phyloP scores from a whole-genome alignment of 208 protist species.

The Giardia muris region DNA sequence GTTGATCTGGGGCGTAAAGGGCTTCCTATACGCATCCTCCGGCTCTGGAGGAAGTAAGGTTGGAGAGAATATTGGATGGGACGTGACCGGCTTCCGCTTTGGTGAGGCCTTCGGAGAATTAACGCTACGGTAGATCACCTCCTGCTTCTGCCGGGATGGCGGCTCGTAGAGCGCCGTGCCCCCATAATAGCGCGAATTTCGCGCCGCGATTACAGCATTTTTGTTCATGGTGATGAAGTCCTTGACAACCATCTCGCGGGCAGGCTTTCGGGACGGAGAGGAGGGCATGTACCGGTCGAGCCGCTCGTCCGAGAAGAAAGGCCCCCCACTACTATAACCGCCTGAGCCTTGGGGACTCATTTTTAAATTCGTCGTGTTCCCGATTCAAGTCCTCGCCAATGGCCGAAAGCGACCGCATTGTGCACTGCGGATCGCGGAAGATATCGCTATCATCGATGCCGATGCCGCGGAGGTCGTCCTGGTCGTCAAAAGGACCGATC shows the following conservation, averaged over 20 bases:
- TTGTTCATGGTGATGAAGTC: neutral
- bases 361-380: neutral
- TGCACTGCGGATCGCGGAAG: neutral
- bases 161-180: neutral
- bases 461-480: neutral
- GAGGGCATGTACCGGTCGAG: neutral
- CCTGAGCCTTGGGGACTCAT: neutral
- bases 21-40: neutral
- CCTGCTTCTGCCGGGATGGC: neutral
- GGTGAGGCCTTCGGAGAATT: neutral
- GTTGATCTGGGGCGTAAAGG: neutral
- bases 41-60: neutral
- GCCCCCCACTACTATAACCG: neutral
- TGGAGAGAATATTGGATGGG: neutral
- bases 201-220: neutral
- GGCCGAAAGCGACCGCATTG: neutral
- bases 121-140: neutral
- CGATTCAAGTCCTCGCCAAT: neutral
- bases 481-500: neutral
- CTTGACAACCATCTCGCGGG: neutral
- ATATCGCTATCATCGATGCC: neutral
- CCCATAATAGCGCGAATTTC: neutral
- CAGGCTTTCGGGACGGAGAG: neutral
- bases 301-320: neutral
- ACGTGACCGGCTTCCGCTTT: neutral